Conservation (phyloP, 371 early-diverging fungal species). For the Actinomucor elegans region DNA sequence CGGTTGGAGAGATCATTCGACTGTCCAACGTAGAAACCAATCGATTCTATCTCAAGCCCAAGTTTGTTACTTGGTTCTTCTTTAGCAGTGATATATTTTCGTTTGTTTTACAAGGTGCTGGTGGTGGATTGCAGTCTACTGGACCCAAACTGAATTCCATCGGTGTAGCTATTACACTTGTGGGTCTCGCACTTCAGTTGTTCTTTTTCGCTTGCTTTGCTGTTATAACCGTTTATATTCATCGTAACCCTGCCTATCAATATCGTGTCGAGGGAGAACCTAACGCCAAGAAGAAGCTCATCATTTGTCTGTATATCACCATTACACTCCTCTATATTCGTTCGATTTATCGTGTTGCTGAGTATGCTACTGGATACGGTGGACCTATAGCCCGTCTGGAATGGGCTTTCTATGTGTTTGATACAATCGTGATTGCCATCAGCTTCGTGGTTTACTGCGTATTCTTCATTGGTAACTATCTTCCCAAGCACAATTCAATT, state of each 20-base stretch:
- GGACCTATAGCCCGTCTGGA: conserved; percentile 7
- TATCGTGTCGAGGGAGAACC: not conserved
- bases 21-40: conserved; percentile 3
- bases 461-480: conserved; percentile 11
- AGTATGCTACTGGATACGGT: conserved; percentile 10
- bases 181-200: conserved; percentile 11
- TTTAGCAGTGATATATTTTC: conserved; percentile 33
- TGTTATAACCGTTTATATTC: conserved; percentile 11
- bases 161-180: conserved; percentile 1
- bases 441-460: conserved; percentile 6
- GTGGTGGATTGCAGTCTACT: conserved; percentile 13
- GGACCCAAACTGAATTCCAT: not conserved
- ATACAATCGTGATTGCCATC: conserved; percentile 4
- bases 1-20: conserved; percentile 30
- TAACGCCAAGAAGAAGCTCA: conserved; percentile 2
- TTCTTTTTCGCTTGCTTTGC: conserved; percentile 18
- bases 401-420: conserved; percentile 22
- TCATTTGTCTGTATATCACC: conserved; percentile 12
- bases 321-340: conserved; percentile 11
- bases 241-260: conserved; percentile 5
- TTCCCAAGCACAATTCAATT: conserved; percentile 6
- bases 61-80: conserved; percentile 46
- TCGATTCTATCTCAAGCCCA: conserved; percentile 26
- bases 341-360: conserved; percentile 18
- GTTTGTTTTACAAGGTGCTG: conserved; percentile 15